Base-by-base conservation (phyloP, 768 basidiomycete genomes). In the Leccinum fibrillosum region DNA sequence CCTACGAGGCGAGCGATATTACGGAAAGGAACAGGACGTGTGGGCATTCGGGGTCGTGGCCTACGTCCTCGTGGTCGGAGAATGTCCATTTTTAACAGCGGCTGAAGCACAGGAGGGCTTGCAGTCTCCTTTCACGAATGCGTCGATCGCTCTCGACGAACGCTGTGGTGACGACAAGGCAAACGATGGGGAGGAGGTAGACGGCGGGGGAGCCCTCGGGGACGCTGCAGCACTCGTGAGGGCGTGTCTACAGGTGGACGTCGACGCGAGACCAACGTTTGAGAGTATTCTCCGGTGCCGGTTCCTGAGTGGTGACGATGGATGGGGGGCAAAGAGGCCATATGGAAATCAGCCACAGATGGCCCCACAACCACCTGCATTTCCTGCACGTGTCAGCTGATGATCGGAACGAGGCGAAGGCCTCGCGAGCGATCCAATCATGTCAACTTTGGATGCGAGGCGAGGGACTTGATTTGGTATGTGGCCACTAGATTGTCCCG, bases 31-130 rank as follows among this genome's bases (percentile, higher is more conserved):
- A 70, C 95, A 98, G 73, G 96, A 99, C 65, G 90, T 98, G 3
- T 99, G 96, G 95, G 96, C 96, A 0, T 91, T 96, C 59, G 96
- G 96, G 13, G 94, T 98, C 23, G 93, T 99, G 21, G 94, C 88
- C 12, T 99, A 94, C 72, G 96, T 99, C 56, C 83, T 99, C 61
- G 82, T 98, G 17, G 83, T 89, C 21, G 92, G 93, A 6, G 93
- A 96, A 76, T 95, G 93, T 67, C 92, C 92, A 1, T 95, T 94
- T 76, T 85, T 87, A 75, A 92, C 90, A 17, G 88, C 94, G 1
- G 89, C 86, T 39, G 95, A 98, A 71, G 92, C 94, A 0, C 91
- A 95, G 65, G 89, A 86, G 48, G 92, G 94, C 1, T 77, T 96
- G 9, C 75, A 78, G 48, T 89, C 89, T 0, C 88, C 88, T 0